A percentile compares a stretch with the other conserved stretches of the same genome.
phyloP scores from a whole-genome alignment of 2,329 filamentous ascomycete species.

The Alternaria brassicicola region DNA sequence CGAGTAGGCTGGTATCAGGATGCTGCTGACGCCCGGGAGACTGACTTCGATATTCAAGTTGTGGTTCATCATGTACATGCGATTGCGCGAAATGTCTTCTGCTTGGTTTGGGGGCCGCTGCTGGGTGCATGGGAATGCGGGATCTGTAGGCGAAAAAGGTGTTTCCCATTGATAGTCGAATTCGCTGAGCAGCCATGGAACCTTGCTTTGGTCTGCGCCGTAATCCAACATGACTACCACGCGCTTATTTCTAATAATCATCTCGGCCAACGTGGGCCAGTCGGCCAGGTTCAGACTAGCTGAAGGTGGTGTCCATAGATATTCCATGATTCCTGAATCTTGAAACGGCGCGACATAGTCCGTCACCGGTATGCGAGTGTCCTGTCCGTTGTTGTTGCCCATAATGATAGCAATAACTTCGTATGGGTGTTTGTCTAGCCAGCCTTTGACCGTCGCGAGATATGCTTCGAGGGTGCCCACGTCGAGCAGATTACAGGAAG shows the following conservation, averaged over 20 bases:
- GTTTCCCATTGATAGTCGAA: conserved; percentile 92
- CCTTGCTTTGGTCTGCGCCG: conserved; percentile 71
- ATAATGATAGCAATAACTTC: conserved; percentile 88
- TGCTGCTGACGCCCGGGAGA: conserved; percentile 49
- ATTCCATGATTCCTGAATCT: conserved; percentile 72
- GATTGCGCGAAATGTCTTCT: conserved; percentile 57
- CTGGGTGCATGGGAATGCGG: conserved; percentile 75
- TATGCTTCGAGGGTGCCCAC: conserved; percentile 78
- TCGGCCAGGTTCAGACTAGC: conserved; percentile 73
- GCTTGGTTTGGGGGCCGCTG: conserved; percentile 75
- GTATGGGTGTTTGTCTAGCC: conserved; percentile 79
- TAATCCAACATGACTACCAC: conserved; percentile 47
- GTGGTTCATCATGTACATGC: conserved; percentile 86
- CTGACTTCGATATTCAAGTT: conserved; percentile 75
- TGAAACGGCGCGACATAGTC: conserved; percentile 73
- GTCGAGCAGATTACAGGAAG: conserved; percentile 79
- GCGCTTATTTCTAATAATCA: conserved; percentile 42
- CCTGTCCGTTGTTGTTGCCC: conserved; percentile 68
- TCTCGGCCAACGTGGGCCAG: conserved; percentile 82
- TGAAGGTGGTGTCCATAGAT: conserved; percentile 74
- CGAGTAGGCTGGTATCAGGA: conserved; percentile 41
- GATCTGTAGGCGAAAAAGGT: conserved; percentile 75
- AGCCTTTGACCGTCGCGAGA: conserved; percentile 70
- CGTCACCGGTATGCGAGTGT: conserved; percentile 62
- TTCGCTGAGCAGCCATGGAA: conserved; percentile 86